Evolutionary conservation across 169 alveolate genomes (phyloP).

Genomic region (Plasmodium ovale): DNA sequence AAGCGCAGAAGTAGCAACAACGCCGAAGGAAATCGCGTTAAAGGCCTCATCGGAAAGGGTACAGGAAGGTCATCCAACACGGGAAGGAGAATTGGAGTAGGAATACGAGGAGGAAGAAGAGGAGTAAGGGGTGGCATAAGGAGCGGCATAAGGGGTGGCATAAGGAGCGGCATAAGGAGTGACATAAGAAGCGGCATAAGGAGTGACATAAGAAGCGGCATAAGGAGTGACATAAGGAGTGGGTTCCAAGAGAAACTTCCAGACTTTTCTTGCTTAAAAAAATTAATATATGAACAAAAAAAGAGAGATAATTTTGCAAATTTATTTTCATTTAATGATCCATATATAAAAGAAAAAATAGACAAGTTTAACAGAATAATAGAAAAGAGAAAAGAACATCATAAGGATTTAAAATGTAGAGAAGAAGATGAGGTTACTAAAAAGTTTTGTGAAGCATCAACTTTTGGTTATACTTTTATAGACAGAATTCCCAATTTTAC

Average conservation of each 20-base stretch:
- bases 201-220: too few relatives aligned
- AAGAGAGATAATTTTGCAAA: conserved; percentile 27
- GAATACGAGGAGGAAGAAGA: too few relatives aligned
- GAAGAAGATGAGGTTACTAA: conserved; percentile 35
- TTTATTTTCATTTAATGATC: conserved; percentile 68
- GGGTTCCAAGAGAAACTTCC: conserved; percentile 45
- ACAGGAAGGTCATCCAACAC: too few relatives aligned
- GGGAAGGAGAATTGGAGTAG: too few relatives aligned
- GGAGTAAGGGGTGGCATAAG: background rate
- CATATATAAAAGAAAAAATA: conserved; percentile 46
- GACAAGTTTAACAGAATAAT: conserved; percentile 59
- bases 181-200: too few relatives aligned
- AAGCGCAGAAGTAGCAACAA: too few relatives aligned
- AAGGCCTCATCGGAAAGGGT: background rate
- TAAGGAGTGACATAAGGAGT: too few relatives aligned
- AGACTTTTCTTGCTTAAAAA: conserved; percentile 68
- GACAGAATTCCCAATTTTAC: conserved; percentile 10
- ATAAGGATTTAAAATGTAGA: conserved; percentile 1
- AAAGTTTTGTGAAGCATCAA: conserved; percentile 50
- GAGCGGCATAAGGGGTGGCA: too few relatives aligned
- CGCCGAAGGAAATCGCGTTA: background rate
- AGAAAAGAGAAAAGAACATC: conserved; percentile 48
- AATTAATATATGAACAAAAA: conserved; percentile 69
- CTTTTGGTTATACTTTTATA: conserved; percentile 72
- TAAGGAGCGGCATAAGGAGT: too few relatives aligned